These are phyloP conservation scores for Dujonia santamariae DNA, from an alignment of 1,139 yeast genomes.

Conservation along the genomic window DNA sequence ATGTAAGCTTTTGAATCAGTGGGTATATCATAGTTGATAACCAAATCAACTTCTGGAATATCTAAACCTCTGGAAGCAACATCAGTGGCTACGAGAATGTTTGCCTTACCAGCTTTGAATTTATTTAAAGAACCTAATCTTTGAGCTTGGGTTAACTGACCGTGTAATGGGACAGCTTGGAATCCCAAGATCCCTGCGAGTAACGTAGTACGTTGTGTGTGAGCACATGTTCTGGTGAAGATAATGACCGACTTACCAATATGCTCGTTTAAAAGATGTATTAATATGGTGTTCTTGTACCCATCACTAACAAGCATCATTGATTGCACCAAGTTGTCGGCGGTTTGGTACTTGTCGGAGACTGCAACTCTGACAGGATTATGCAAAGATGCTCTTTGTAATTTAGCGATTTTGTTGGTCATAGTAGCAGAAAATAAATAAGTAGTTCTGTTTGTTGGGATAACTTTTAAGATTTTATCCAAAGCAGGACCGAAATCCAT, in stretches of 20 bases:
- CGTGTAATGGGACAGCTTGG: conserved; percentile 89
- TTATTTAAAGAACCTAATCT: conserved; percentile 90
- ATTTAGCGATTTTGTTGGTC: conserved; percentile 90
- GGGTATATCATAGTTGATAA: conserved; percentile 91
- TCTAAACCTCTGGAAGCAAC: conserved; percentile 98
- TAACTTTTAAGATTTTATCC: conserved; percentile 77
- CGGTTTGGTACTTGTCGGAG: conserved; percentile 85
- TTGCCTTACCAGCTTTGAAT: conserved; percentile 81
- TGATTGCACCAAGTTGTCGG: conserved; percentile 84
- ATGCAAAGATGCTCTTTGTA: conserved; percentile 86
- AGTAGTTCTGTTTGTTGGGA: conserved; percentile 85
- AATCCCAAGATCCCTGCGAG: conserved; percentile 81
- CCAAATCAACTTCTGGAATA: conserved; percentile 92
- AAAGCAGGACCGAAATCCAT: conserved; percentile 96
- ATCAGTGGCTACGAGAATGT: conserved; percentile 90
- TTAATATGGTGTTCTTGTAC: conserved; percentile 81
- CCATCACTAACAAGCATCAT: conserved; percentile 93
- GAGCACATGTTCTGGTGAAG: conserved; percentile 93
- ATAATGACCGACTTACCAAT: conserved; percentile 86
- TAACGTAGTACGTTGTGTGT: conserved; percentile 86
- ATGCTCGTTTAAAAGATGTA: conserved; percentile 77
- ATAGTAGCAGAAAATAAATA: conserved; percentile 93
- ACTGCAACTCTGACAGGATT: conserved; percentile 93
- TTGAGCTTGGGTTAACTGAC: conserved; percentile 89
- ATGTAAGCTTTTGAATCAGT: conserved; percentile 98